These are phyloP conservation scores for Blastomyces gilchristii DNA, from an alignment of 2,329 filamentous ascomycete species.

Conservation along the genomic window DNA sequence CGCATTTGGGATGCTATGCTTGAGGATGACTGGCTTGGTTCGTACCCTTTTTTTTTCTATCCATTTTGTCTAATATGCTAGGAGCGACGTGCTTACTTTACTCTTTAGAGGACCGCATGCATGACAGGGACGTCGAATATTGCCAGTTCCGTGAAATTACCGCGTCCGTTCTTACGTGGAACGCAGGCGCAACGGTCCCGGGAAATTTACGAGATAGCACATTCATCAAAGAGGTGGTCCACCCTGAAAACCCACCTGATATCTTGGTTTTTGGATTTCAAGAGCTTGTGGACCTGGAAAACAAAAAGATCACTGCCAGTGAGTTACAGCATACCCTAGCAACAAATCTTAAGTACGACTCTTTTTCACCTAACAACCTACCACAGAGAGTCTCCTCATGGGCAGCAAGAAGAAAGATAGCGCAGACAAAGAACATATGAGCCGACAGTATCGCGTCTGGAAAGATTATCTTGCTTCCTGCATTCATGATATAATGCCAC, in stretches of 20 bases:
- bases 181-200: conserved; percentile 92
- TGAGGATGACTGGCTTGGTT: conserved; percentile 83
- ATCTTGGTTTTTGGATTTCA: conserved; percentile 95
- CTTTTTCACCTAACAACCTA: not conserved
- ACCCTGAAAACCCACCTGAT: conserved; percentile 68
- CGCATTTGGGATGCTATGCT: conserved; percentile 86
- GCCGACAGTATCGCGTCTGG: conserved; percentile 95
- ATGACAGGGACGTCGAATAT: conserved; percentile 67
- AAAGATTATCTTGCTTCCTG: conserved; percentile 74
- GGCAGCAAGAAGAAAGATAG: conserved; percentile 66
- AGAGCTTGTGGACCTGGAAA: conserved; percentile 93
- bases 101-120: conserved; percentile 64
- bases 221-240: conserved; percentile 73
- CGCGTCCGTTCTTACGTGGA: conserved; percentile 84
- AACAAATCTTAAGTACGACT: not conserved
- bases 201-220: conserved; percentile 64
- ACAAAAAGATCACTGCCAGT: conserved; percentile 96
- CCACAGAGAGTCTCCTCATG: conserved; percentile 62
- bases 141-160: conserved; percentile 76
- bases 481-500: conserved; percentile 72
- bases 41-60: conserved; percentile 16
- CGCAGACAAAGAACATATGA: conserved; percentile 69
- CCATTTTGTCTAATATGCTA: not conserved
- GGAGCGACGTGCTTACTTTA: not conserved
- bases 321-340: conserved; percentile 24